Conservation (phyloP, 208 protist genomes). For the Crithidia expoeki region DNA sequence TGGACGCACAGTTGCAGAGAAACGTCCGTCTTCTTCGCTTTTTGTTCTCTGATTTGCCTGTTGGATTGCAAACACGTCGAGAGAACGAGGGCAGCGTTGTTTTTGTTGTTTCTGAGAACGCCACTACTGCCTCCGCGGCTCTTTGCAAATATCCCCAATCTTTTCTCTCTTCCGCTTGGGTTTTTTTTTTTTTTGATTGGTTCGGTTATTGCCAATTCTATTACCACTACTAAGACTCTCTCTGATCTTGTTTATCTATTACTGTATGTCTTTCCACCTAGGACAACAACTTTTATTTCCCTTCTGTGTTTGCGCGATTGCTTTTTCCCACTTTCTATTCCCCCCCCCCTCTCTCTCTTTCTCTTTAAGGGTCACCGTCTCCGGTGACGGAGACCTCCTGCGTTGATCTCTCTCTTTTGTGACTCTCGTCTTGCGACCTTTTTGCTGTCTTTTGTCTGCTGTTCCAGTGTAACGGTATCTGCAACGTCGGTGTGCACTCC, state of each 20-base stretch:
- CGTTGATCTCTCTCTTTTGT: slow-evolving; percentile 1
- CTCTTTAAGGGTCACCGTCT: slow-evolving; percentile 3
- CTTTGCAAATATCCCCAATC: not conserved
- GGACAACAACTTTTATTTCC: not conserved
- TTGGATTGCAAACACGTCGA: not conserved
- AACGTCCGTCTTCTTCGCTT: not conserved
- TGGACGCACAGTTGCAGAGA: not conserved
- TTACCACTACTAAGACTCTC: not conserved
- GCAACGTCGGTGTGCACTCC: not conserved
- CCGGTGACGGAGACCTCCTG: slow-evolving; percentile 17
- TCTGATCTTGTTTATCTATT: not conserved
- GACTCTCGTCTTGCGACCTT: not conserved
- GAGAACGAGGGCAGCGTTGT: not conserved
- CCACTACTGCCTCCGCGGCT: slow-evolving; percentile 5
- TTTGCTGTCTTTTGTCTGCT: not conserved
- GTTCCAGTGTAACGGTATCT: not conserved
- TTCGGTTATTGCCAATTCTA: not conserved
- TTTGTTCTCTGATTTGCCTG: not conserved
- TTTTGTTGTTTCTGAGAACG: not conserved
- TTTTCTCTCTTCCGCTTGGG: not conserved
- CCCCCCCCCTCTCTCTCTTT: slow-evolving; percentile 1
- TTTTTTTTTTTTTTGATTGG: not conserved
- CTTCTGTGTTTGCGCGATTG: not conserved
- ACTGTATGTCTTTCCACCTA: not conserved
- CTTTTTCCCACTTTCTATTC: not conserved